Percentiles rank a stretch among this genome's conserved stretches.
phyloP scores from a whole-genome alignment of 495 filamentous ascomycete genomes.

The Stereocaulon alpinum region DNA sequence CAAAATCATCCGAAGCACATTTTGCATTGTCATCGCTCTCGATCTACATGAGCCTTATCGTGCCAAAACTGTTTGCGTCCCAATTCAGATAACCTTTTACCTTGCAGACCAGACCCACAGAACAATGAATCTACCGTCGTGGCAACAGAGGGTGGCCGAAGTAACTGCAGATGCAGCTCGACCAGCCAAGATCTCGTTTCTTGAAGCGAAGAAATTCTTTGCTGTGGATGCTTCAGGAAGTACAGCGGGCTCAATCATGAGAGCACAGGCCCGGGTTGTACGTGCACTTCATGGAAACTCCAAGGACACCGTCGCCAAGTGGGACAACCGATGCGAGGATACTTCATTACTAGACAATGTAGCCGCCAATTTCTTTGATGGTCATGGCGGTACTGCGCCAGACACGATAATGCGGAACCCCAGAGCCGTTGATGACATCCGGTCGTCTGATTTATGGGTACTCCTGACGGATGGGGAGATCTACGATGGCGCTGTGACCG shows the following conservation, averaged over 20 bases:
- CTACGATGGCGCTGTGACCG: constrained; percentile 5
- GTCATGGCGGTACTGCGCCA: constrained; percentile 12
- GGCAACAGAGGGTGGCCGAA: not conserved
- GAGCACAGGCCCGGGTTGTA: constrained; percentile 3
- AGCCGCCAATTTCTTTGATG: not conserved
- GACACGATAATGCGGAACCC: constrained; percentile 8
- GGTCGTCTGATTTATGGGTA: constrained; percentile 24
- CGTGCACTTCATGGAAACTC: not conserved
- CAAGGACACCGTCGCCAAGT: not conserved
- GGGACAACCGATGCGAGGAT: not conserved
- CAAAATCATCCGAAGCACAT: too few relatives aligned
- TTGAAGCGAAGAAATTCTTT: constrained; percentile 15
- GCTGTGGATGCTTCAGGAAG: constrained; percentile 15
- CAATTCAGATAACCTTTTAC: too few relatives aligned
- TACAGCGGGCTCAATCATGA: constrained; percentile 9
- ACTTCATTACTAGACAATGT: constrained; percentile 1
- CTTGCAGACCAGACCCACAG: too few relatives aligned
- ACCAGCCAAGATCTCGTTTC: not conserved
- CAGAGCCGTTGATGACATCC: constrained; percentile 5
- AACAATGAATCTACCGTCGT: constrained; percentile 2
- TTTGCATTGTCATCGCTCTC: too few relatives aligned
- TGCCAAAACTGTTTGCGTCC: too few relatives aligned
- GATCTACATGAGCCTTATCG: too few relatives aligned
- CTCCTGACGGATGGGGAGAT: constrained; percentile 28
- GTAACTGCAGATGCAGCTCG: not conserved